These are phyloP conservation scores for Aspergillus viridinutans DNA, from an alignment of 2,329 filamentous ascomycete genomes.

Conservation along the genomic window DNA sequence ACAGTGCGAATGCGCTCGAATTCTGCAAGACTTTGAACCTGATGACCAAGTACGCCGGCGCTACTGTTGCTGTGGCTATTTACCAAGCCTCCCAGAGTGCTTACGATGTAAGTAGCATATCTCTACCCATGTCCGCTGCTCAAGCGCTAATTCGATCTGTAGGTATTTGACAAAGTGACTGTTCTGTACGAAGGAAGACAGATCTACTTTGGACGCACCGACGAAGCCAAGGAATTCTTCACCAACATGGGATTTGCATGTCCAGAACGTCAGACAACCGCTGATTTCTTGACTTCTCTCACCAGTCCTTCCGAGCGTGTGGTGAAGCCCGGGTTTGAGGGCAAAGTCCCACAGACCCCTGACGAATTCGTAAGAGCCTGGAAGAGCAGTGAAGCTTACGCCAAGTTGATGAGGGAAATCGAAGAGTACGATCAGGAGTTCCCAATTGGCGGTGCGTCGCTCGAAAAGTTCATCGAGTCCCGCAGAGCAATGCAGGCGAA, in stretches of 20 bases:
- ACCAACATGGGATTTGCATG: slow-evolving; percentile 66
- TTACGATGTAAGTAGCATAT: slow-evolving; percentile 41
- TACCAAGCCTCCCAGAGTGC: slow-evolving; percentile 50
- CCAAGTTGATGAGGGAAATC: slow-evolving; percentile 39
- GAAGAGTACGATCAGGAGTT: slow-evolving; percentile 41
- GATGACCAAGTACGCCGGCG: slow-evolving; percentile 47
- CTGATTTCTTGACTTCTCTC: slow-evolving; percentile 67
- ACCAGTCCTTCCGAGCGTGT: slow-evolving; percentile 62
- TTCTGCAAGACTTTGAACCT: slow-evolving; percentile 52
- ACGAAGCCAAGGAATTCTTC: slow-evolving; percentile 61
- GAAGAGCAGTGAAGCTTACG: slow-evolving; percentile 51
- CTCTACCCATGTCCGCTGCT: background rate
- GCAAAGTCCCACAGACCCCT: slow-evolving; percentile 61
- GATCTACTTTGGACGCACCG: slow-evolving; percentile 68
- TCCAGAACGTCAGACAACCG: slow-evolving; percentile 64
- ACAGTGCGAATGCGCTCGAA: slow-evolving; percentile 54
- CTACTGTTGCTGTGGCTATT: slow-evolving; percentile 53
- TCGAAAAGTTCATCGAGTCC: slow-evolving; percentile 40
- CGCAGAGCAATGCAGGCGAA: slow-evolving; percentile 43
- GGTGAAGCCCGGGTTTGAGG: slow-evolving; percentile 57
- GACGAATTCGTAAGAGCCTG: slow-evolving; percentile 62
- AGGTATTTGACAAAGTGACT: slow-evolving; percentile 66
- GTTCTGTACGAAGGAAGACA: slow-evolving; percentile 72
- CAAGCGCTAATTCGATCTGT: slow-evolving; percentile 14
- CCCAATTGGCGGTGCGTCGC: slow-evolving; percentile 40